A percentile compares a stretch with the other conserved stretches of the same genome.
Conservation (phyloP, 805 yeast species). For the Starmerella geochares region DNA sequence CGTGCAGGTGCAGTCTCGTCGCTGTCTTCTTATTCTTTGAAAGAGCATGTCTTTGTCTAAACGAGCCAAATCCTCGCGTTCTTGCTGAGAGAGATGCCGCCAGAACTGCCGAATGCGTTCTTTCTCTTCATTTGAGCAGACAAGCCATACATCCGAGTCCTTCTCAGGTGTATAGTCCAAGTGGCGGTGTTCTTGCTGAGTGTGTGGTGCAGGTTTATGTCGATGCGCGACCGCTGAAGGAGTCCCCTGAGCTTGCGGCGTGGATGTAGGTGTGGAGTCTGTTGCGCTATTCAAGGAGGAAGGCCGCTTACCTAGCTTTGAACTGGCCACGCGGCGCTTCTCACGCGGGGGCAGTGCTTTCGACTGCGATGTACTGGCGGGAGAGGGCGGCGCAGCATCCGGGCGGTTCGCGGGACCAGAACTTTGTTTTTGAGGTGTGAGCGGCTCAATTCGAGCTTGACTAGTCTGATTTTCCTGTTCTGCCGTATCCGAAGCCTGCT, state of each 20-base stretch:
- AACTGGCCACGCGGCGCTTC: neutral
- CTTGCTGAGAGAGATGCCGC: conserved; percentile 52
- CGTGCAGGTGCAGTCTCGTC: conserved; percentile 54
- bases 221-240: neutral
- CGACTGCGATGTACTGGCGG: neutral
- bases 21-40: conserved; percentile 50
- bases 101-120: conserved; percentile 45
- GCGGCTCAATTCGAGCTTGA: neutral
- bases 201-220: neutral
- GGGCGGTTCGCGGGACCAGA: neutral
- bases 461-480: neutral
- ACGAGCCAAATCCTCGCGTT: conserved; percentile 50
- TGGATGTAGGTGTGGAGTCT: neutral
- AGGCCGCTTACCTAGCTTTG: neutral
- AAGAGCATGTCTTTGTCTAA: conserved; percentile 62
- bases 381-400: neutral
- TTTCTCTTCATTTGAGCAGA: neutral
- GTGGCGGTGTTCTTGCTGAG: neutral
- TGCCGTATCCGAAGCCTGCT: neutral
- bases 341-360: neutral
- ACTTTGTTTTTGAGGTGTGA: neutral
- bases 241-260: neutral
- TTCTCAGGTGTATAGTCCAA: neutral
- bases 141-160: neutral
- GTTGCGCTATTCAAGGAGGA: neutral